These are phyloP conservation scores for Cryphonectria naterciae DNA, from an alignment of 2,329 filamentous ascomycete genomes.

Conservation along the genomic window DNA sequence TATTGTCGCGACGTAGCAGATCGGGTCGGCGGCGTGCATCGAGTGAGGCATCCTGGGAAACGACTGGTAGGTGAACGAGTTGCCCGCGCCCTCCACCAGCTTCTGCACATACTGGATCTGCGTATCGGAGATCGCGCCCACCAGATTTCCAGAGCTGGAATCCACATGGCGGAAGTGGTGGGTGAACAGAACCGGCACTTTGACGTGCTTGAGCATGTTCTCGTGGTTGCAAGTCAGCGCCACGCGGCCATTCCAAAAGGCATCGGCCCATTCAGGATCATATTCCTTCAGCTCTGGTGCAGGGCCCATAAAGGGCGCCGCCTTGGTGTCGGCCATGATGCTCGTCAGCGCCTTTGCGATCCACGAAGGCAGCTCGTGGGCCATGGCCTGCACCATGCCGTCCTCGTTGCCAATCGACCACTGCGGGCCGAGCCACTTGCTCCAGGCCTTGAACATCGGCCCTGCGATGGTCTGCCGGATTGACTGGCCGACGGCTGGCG, in stretches of 20 bases:
- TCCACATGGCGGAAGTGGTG: conserved; percentile 30
- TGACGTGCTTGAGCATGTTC: conserved; percentile 30
- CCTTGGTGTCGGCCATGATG: conserved; percentile 26
- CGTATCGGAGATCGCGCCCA: conserved; percentile 21
- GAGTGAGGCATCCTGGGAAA: conserved; percentile 29
- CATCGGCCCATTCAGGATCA: conserved; percentile 29
- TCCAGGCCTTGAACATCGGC: conserved; percentile 29
- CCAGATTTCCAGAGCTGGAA: conserved; percentile 19
- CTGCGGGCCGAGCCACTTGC: conserved; percentile 31
- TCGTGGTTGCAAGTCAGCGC: conserved; percentile 28
- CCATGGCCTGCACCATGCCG: conserved; percentile 29
- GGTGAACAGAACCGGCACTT: conserved; percentile 29
- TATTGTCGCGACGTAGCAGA: conserved; percentile 26
- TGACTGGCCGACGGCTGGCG: conserved; percentile 28
- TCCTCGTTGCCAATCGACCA: conserved; percentile 28
- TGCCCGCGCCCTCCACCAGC: conserved; percentile 26
- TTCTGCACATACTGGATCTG: conserved; percentile 25
- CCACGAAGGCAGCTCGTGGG: conserved; percentile 27
- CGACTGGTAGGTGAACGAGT: conserved; percentile 25
- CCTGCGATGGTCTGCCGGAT: conserved; percentile 26
- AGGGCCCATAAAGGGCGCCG: conserved; percentile 20
- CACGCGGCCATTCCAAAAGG: conserved; percentile 26
- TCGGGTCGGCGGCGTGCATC: conserved; percentile 29
- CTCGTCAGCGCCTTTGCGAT: conserved; percentile 20
- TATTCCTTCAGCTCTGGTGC: conserved; percentile 28